Base-by-base conservation (phyloP, 1,284 basidiomycete species). In the Exobasidium rhododendri region DNA sequence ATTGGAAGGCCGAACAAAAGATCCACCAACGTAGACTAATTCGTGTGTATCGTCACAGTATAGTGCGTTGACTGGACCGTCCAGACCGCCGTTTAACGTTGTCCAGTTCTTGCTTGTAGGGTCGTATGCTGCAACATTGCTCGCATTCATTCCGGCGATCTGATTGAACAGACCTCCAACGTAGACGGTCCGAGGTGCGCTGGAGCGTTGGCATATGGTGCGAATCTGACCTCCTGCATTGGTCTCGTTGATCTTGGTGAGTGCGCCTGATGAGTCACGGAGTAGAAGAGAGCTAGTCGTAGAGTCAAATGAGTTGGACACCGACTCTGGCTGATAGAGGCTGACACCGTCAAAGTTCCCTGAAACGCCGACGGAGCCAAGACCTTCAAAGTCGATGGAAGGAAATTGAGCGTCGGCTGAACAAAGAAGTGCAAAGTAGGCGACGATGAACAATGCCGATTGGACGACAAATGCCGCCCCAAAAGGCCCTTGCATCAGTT, bases 1-100 rank as follows among this genome's bases (percentile, higher is more conserved):
- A 28, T 77, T 65, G 63, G 73, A 46, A 13, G 83, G 80, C n/a
- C 79, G 69, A 28, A 76, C 40, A 80, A 97, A 97, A 31, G 81
- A 83, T 26, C 94, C 94, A 29, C 92, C 92, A 22, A 85, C 88
- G 89, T 94, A 94, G 50, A 98, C 82, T 68, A 87, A 86, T 66
- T 83, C 83, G 64, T 86, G 84, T 52, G 83, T 82, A 11, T 84
- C 71, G 80, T 97, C 92, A 81, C 94, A 98, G 70, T 85, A 90
- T n/a, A 96, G 73, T 1, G 91, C 83, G 58, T 85, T 82, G 4
- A 97, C 85, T 50, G 84, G 82, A 45, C 90, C 92, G 67, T 92
- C 76, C 17, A 77, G 58, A 43, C 73, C 73, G 40, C 67, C 72
- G 30, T 60, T 68, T 57, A 77, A 63, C 28, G 59, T 56, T 45